A percentile compares a stretch with the other conserved stretches of the same genome.
Conservation (phyloP, 2,329 filamentous ascomycete genomes). For the Aspergillus tubingensis region DNA sequence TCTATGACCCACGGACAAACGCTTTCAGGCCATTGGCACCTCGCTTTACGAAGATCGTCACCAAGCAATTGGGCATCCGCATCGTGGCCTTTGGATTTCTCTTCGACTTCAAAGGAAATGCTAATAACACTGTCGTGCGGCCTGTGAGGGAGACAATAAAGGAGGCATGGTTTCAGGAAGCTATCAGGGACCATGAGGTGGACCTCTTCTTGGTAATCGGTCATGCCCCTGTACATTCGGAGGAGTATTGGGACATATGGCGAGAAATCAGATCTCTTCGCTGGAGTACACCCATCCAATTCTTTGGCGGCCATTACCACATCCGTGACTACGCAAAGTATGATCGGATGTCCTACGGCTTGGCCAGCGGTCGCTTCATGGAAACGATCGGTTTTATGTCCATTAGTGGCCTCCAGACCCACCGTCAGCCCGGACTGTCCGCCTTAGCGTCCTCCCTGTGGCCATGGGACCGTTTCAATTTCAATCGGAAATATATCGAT, state of each 20-base stretch:
- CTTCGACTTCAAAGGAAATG: slow-evolving; percentile 88
- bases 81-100: slow-evolving; percentile 91
- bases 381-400: slow-evolving; percentile 96
- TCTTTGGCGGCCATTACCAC: slow-evolving; percentile 89
- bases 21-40: slow-evolving; percentile 74
- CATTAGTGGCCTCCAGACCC: slow-evolving; percentile 64
- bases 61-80: slow-evolving; percentile 80
- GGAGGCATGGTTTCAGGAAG: slow-evolving; percentile 84
- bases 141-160: slow-evolving; percentile 77
- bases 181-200: slow-evolving; percentile 73
- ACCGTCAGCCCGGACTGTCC: slow-evolving; percentile 32
- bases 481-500: slow-evolving; percentile 84
- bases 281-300: slow-evolving; percentile 81
- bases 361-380: slow-evolving; percentile 89
- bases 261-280: slow-evolving; percentile 74
- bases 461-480: slow-evolving; percentile 44
- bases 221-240: slow-evolving; percentile 79
- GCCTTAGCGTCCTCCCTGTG: slow-evolving; percentile 37
- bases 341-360: slow-evolving; percentile 73
- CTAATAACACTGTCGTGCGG: slow-evolving; percentile 85
- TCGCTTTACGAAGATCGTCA: slow-evolving; percentile 85
- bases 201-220: slow-evolving; percentile 86
- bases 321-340: slow-evolving; percentile 82
- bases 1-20: slow-evolving; percentile 71
- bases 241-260: slow-evolving; percentile 76